Evolutionary conservation across 257 asterid species (phyloP).

Genomic region (Sherardia arvensis): DNA sequence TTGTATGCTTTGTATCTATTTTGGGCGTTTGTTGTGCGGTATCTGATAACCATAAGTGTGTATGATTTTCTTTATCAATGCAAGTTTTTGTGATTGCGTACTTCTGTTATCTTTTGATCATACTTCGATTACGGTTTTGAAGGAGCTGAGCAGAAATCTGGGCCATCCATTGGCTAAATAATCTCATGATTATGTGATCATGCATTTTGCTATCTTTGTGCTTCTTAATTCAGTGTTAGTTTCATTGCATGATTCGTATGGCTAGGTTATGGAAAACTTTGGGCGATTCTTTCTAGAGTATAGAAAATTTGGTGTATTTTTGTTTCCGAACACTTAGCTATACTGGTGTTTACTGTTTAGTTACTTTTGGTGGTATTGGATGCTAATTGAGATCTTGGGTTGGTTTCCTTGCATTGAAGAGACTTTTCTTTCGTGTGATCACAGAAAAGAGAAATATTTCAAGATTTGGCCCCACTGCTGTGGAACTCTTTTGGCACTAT

Average conservation of each 20-base stretch:
- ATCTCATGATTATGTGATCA: not conserved
- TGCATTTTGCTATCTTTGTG: not conserved
- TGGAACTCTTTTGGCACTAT: slow-evolving; percentile 91
- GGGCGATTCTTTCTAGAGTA: not conserved
- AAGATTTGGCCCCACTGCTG: slow-evolving; percentile 85
- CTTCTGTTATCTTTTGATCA: not conserved
- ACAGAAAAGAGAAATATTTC: slow-evolving; percentile 84
- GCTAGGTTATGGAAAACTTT: not conserved
- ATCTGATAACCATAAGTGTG: not conserved
- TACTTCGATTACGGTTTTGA: too few species aligned
- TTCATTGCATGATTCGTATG: not conserved
- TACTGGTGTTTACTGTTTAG: not conserved
- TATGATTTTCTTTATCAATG: too few species aligned
- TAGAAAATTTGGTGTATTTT: not conserved
- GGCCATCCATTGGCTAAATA: too few species aligned
- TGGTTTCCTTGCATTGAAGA: not conserved
- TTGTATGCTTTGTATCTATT: not conserved
- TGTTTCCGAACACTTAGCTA: not conserved
- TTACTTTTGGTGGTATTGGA: not conserved
- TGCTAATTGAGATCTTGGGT: not conserved
- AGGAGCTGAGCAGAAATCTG: too few species aligned
- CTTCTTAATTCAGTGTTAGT: not conserved
- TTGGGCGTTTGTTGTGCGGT: not conserved
- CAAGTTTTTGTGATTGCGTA: not conserved
- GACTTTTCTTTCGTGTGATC: slow-evolving; percentile 1